These are phyloP conservation scores for Beauveria brongniartii DNA, from an alignment of 2,329 filamentous ascomycete species.

Conservation along the genomic window DNA sequence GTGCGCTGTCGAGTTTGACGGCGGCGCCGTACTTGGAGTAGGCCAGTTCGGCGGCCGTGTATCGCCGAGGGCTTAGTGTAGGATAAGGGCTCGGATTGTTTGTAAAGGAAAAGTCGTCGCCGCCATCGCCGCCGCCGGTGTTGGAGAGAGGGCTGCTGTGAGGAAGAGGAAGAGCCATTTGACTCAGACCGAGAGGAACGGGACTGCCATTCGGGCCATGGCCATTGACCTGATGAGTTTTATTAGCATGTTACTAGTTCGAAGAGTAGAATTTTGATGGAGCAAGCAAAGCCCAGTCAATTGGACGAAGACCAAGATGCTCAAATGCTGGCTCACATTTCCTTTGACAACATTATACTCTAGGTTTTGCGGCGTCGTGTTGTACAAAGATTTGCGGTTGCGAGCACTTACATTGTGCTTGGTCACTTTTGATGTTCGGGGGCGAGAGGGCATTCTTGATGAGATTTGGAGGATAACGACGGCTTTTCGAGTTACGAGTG, in stretches of 20 bases:
- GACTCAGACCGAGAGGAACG: background rate
- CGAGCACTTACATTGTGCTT: constrained; percentile 6
- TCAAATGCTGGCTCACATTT: background rate
- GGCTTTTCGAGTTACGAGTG: constrained; percentile 11
- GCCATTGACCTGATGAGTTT: constrained; percentile 12
- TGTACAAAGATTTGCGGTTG: constrained; percentile 16
- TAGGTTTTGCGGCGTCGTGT: constrained; percentile 23
- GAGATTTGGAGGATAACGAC: background rate
- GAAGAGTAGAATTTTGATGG: background rate
- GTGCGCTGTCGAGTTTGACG: constrained; percentile 43
- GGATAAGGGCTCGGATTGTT: background rate
- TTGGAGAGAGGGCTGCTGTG: background rate
- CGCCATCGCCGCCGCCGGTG: background rate
- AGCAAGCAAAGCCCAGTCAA: background rate
- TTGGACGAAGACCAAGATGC: background rate
- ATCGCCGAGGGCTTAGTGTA: background rate
- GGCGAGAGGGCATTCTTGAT: background rate
- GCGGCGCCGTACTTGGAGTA: constrained; percentile 37
- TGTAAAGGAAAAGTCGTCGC: background rate
- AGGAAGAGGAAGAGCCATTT: background rate
- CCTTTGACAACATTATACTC: constrained; percentile 17
- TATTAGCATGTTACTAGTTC: background rate
- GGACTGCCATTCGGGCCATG: constrained; percentile 4
- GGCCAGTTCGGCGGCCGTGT: constrained; percentile 38
- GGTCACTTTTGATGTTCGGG: background rate